Evolutionary conservation across 73 alveolate species (phyloP).

Genomic region (Paramecium primaurelia): DNA sequence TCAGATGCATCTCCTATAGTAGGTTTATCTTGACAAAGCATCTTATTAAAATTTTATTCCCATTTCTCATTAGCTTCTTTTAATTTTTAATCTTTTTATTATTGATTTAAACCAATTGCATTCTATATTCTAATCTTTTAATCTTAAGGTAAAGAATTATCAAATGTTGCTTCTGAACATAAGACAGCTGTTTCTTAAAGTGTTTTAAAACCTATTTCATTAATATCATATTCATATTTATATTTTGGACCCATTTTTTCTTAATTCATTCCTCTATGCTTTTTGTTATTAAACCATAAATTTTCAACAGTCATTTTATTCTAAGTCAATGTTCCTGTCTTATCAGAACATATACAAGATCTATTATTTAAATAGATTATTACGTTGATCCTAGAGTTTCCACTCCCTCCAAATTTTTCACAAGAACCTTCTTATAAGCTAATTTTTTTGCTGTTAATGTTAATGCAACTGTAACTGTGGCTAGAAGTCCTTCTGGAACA

Average conservation of each 20-base stretch:
- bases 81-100: neutral
- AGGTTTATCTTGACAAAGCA: conserved; percentile 17
- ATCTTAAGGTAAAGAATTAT: conserved; percentile 45
- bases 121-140: neutral
- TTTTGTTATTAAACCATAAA: conserved; percentile 66
- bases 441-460: conserved; percentile 89
- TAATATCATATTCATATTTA: neutral
- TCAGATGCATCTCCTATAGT: conserved; percentile 92
- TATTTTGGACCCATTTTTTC: neutral
- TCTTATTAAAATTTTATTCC: neutral
- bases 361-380: neutral
- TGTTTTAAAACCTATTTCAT: neutral
- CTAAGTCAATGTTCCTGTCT: conserved; percentile 73
- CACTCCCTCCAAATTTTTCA: conserved; percentile 77
- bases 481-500: conserved; percentile 80
- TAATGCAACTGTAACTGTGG: conserved; percentile 87
- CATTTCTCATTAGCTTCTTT: neutral
- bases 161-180: conserved; percentile 20
- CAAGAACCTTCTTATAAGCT: conserved; percentile 72
- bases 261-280: neutral
- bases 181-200: neutral
- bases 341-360: conserved; percentile 68
- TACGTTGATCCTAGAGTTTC: conserved; percentile 80
- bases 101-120: neutral
- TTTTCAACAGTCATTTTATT: conserved; percentile 67